These are phyloP conservation scores for Trichoderma asperellum DNA, from an alignment of 2,329 filamentous ascomycete genomes.

Conservation along the genomic window DNA sequence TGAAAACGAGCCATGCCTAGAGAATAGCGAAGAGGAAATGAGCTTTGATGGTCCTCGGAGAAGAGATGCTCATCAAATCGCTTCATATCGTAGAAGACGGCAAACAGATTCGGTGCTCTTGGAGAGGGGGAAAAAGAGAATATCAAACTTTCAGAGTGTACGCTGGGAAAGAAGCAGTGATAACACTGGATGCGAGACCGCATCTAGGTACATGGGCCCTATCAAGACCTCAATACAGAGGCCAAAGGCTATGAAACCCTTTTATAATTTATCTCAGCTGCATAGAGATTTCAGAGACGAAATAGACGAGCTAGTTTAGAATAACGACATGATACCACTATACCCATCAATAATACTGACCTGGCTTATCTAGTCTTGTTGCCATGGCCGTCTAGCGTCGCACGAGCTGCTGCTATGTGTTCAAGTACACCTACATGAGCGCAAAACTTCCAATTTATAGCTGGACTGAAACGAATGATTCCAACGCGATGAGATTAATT, in stretches of 20 bases:
- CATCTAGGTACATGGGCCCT: background rate
- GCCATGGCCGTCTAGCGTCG: too few species aligned
- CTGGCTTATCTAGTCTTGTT: background rate
- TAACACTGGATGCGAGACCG: background rate
- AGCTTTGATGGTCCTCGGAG: background rate
- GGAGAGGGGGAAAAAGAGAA: background rate
- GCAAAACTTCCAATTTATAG: too few species aligned
- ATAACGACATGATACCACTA: background rate
- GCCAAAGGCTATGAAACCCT: constrained; percentile 11
- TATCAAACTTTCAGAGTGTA: background rate
- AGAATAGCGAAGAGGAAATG: background rate
- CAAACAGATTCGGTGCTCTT: background rate
- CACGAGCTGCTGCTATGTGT: too few species aligned
- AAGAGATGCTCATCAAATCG: background rate
- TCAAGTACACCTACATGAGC: too few species aligned
- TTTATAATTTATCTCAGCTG: constrained; percentile 6
- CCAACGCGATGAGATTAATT: background rate
- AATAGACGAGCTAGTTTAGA: constrained; percentile 18
- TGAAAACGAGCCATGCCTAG: background rate
- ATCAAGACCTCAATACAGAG: background rate
- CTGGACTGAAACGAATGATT: too few species aligned
- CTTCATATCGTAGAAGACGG: background rate
- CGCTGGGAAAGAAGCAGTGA: background rate
- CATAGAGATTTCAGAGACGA: constrained; percentile 17
- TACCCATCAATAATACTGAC: background rate